Percentiles rank a stretch among this genome's conserved stretches.
Evolutionary conservation across 768 basidiomycete genomes (phyloP).

Genomic region (Erythrobasidium yunnanense): DNA sequence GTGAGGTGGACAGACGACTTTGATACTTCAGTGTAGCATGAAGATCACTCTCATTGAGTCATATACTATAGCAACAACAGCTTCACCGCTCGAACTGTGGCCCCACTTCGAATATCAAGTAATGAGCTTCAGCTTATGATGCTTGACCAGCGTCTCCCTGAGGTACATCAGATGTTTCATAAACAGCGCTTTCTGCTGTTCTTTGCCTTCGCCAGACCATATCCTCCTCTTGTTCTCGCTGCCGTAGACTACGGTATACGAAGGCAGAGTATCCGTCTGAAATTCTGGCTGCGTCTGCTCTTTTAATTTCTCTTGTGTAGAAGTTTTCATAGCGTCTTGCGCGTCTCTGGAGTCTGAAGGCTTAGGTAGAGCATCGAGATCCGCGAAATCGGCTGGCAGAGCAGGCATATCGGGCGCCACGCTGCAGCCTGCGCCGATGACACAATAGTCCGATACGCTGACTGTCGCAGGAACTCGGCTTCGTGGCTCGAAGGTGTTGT

Average conservation of each 20-base stretch:
- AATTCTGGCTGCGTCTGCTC: constrained; percentile 28
- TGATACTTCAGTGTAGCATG: too few relatives aligned
- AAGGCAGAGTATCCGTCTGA: constrained; percentile 65
- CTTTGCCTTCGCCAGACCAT: constrained; percentile 76
- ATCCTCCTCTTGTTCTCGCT: constrained; percentile 54
- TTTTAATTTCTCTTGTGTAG: background rate
- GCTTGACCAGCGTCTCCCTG: constrained; percentile 43
- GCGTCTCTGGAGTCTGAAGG: background rate
- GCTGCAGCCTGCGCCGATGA: constrained; percentile 67
- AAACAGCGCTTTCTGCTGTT: constrained; percentile 71
- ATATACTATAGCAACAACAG: too few relatives aligned
- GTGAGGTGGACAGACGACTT: too few relatives aligned
- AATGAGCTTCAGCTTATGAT: constrained; percentile 17
- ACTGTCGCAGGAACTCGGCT: constrained; percentile 75
- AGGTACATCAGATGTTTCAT: constrained; percentile 85
- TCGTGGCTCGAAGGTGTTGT: constrained; percentile 75
- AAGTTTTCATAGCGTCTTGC: background rate
- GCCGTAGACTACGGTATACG: constrained; percentile 77
- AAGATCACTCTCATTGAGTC: too few relatives aligned
- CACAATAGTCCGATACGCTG: constrained; percentile 65
- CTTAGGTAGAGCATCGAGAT: background rate
- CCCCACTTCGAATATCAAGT: too few relatives aligned
- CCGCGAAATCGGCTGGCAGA: background rate
- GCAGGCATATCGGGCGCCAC: constrained; percentile 52
- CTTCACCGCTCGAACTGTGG: too few relatives aligned